phyloP scores from a whole-genome alignment of 495 filamentous ascomycete genomes.

The Polyplosphaeria fusca region DNA sequence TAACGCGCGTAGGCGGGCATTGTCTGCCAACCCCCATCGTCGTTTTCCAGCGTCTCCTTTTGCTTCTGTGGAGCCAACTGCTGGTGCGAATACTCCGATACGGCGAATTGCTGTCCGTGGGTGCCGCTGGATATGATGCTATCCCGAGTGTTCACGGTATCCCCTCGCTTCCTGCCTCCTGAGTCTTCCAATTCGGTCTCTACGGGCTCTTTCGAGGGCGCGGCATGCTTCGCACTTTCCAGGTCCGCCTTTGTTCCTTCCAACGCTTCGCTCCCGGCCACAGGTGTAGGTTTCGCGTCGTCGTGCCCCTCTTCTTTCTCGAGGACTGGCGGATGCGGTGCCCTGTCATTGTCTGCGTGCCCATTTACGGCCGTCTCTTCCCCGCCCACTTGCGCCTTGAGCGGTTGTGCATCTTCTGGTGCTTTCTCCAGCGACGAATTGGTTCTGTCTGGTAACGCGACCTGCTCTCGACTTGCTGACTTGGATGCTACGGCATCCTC shows the following conservation, averaged over 20 bases:
- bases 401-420: no score
- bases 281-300: background rate
- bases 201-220: background rate
- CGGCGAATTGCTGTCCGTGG: slow-evolving; percentile 33
- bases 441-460: background rate
- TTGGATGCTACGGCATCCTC: slow-evolving; percentile 11
- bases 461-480: slow-evolving; percentile 9
- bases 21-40: slow-evolving; percentile 73
- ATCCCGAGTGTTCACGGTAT: background rate
- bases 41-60: slow-evolving; percentile 49
- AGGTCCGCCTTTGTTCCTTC: background rate
- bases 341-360: slow-evolving; percentile 1
- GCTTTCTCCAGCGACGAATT: background rate
- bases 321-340: background rate
- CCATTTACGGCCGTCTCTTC: background rate
- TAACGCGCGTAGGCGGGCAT: slow-evolving; percentile 93
- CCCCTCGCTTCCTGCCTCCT: background rate
- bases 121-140: no score
- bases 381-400: background rate
- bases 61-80: slow-evolving; percentile 56
- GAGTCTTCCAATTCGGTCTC: background rate
- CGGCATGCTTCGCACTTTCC: background rate
- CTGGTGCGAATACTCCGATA: slow-evolving; percentile 93
- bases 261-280: background rate
- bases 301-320: background rate